These are phyloP conservation scores for Rachicladosporium sp. DNA, from an alignment of 2,329 filamentous ascomycete species.

Conservation along the genomic window DNA sequence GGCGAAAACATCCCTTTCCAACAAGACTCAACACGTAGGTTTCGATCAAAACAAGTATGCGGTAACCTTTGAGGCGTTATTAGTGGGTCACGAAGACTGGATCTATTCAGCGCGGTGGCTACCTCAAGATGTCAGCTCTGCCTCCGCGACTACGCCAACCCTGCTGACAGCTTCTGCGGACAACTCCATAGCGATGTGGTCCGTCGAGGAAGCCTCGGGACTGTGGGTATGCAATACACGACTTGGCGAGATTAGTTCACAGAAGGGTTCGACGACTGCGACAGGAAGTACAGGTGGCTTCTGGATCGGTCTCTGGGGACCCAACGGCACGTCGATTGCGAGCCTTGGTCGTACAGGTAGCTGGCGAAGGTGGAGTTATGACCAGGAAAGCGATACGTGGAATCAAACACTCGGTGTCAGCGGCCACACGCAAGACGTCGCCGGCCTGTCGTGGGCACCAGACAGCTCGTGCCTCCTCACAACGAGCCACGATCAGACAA, in stretches of 20 bases:
- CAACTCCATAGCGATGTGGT: slow-evolving; percentile 89
- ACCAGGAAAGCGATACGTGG: slow-evolving; percentile 55
- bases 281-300: slow-evolving; percentile 94
- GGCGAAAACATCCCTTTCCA: slow-evolving; percentile 50
- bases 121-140: slow-evolving; percentile 25
- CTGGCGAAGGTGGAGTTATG: slow-evolving; percentile 75
- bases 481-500: slow-evolving; percentile 86
- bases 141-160: slow-evolving; percentile 26
- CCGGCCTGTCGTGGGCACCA: slow-evolving; percentile 71
- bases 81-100: slow-evolving; percentile 96
- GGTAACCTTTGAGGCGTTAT: slow-evolving; percentile 82
- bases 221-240: slow-evolving; percentile 82
- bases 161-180: slow-evolving; percentile 83
- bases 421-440: slow-evolving; percentile 73
- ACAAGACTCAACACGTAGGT: slow-evolving; percentile 73
- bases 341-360: slow-evolving; percentile 84
- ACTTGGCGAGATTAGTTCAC: slow-evolving; percentile 83
- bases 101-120: slow-evolving; percentile 82
- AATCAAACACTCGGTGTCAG: slow-evolving; percentile 62
- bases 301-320: slow-evolving; percentile 90
- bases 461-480: slow-evolving; percentile 76
- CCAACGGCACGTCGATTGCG: slow-evolving; percentile 59
- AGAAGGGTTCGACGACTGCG: slow-evolving; percentile 91
- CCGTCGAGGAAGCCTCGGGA: slow-evolving; percentile 67
- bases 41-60: slow-evolving; percentile 53